These are phyloP conservation scores for Amanita fuliginea DNA, from an alignment of 768 basidiomycete species.

Conservation along the genomic window DNA sequence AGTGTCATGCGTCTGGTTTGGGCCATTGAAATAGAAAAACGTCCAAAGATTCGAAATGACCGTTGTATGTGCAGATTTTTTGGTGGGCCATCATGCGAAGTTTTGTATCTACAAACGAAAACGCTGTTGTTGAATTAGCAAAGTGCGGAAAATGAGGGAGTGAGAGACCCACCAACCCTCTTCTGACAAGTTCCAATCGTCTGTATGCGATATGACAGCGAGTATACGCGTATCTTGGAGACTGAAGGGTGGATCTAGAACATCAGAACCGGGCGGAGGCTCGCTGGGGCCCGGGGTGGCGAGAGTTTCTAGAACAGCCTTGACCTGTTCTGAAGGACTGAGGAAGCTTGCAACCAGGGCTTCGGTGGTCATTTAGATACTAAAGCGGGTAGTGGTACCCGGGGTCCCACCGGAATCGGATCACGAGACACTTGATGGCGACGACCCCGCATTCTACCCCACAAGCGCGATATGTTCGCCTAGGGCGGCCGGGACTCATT, in stretches of 20 bases:
- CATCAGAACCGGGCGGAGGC: background rate
- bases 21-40: slow-evolving; percentile 44
- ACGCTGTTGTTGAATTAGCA: slow-evolving; percentile 21
- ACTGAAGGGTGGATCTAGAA: background rate
- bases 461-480: background rate
- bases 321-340: slow-evolving; percentile 5
- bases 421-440: background rate
- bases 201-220: slow-evolving; percentile 3
- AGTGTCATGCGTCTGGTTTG: slow-evolving; percentile 34
- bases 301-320: slow-evolving; percentile 1
- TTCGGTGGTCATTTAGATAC: background rate
- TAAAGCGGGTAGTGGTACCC: background rate
- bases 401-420: background rate
- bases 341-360: slow-evolving; percentile 4
- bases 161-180: slow-evolving; percentile 2
- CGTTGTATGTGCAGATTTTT: slow-evolving; percentile 34
- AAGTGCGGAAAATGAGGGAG: background rate
- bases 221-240: slow-evolving; percentile 2
- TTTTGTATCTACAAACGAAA: slow-evolving; percentile 34
- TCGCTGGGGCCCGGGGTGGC: background rate
- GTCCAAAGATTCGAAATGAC: slow-evolving; percentile 44
- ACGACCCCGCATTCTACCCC: slow-evolving; percentile 4
- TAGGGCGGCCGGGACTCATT: background rate
- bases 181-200: slow-evolving; percentile 6
- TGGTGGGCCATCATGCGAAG: slow-evolving; percentile 12